These are phyloP conservation scores for Gymnopilus dilepis DNA, from an alignment of 768 basidiomycete species.

Conservation along the genomic window DNA sequence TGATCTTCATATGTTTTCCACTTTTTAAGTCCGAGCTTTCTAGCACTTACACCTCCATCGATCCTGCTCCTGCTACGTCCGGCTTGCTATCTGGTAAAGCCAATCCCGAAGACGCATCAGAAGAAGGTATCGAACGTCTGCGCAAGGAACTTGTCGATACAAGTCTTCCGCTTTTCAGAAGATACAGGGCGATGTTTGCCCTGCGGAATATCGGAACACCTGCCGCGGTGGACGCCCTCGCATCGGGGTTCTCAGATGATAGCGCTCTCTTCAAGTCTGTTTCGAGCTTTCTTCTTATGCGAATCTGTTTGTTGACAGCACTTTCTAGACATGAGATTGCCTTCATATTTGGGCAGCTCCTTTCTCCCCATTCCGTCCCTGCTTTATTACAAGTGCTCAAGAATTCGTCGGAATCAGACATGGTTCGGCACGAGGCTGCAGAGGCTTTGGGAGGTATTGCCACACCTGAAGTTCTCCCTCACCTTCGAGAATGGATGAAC, in stretches of 20 bases:
- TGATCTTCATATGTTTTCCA: background rate
- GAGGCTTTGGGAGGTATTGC: conserved; percentile 99
- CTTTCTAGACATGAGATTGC: conserved; percentile 89
- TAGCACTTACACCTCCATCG: conserved; percentile 82
- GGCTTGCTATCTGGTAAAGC: conserved; percentile 59
- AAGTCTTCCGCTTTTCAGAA: conserved; percentile 78
- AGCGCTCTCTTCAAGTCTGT: conserved; percentile 92
- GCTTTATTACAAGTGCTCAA: conserved; percentile 80
- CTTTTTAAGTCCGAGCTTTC: conserved; percentile 3
- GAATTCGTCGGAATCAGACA: conserved; percentile 78
- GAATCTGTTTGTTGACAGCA: background rate
- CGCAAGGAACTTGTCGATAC: conserved; percentile 68
- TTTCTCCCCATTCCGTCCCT: conserved; percentile 88
- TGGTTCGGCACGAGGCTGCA: conserved; percentile 99
- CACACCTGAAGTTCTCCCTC: conserved; percentile 86
- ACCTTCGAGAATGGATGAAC: conserved; percentile 84
- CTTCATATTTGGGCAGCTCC: conserved; percentile 96
- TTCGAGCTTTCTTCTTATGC: background rate
- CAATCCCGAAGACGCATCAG: conserved; percentile 54
- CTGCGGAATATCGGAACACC: conserved; percentile 90
- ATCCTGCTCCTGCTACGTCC: conserved; percentile 86
- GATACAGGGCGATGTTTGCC: conserved; percentile 98
- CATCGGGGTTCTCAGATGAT: conserved; percentile 87
- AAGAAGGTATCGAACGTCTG: conserved; percentile 56
- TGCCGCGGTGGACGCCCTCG: conserved; percentile 88